Percentiles rank a stretch among this genome's conserved stretches.
Conservation (phyloP, 805 yeast genomes). For the Metschnikowia baotianmanensis region DNA sequence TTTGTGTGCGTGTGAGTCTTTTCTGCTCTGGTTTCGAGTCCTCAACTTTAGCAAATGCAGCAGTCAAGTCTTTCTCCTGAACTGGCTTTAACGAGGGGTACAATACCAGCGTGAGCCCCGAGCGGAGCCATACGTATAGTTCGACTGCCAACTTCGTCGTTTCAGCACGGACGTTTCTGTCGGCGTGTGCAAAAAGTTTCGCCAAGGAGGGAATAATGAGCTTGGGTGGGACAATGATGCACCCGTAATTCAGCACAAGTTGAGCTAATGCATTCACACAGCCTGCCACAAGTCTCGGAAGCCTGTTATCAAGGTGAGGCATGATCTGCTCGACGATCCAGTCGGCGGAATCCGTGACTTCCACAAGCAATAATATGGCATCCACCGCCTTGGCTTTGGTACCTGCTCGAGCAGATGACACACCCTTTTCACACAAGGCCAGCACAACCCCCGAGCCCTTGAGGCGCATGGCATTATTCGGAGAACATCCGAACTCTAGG, state of each 20-base stretch:
- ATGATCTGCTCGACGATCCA: conserved; percentile 64
- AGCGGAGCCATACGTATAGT: conserved; percentile 73
- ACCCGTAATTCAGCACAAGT: conserved; percentile 61
- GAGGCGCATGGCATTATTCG: conserved; percentile 38
- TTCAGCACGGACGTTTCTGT: conserved; percentile 79
- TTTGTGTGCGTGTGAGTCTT: conserved; percentile 55
- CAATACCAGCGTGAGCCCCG: conserved; percentile 52
- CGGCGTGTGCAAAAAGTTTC: conserved; percentile 79
- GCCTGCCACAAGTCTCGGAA: conserved; percentile 79
- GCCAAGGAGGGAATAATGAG: conserved; percentile 56
- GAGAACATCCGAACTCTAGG: conserved; percentile 53
- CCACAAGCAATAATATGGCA: conserved; percentile 60
- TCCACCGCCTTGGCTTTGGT: conserved; percentile 68
- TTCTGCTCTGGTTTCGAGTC: conserved; percentile 46
- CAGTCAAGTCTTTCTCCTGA: conserved; percentile 80
- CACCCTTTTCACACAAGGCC: conserved; percentile 75
- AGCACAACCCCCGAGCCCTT: conserved; percentile 41
- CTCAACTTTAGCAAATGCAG: conserved; percentile 57
- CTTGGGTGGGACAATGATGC: conserved; percentile 57
- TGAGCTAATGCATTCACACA: conserved; percentile 54
- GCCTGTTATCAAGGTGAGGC: conserved; percentile 58
- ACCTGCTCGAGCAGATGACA: conserved; percentile 69
- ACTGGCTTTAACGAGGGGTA: conserved; percentile 81
- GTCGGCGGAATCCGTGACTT: conserved; percentile 58
- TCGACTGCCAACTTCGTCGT: conserved; percentile 67